Base-by-base conservation (phyloP, 176 grass and related monocot genomes). In the Dactylis glomerata region DNA sequence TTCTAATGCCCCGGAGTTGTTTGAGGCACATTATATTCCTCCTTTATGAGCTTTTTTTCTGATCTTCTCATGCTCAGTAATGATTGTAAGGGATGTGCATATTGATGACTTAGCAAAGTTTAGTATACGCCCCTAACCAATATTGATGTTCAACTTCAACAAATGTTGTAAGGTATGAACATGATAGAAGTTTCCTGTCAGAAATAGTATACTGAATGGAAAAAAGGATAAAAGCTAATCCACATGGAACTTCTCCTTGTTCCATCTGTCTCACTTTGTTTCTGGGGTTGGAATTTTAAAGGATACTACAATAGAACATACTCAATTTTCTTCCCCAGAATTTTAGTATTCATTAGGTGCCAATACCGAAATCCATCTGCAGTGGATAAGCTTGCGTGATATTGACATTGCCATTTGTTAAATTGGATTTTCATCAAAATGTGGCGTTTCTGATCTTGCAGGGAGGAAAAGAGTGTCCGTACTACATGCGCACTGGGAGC, bases 401-500 rank as follows among this genome's bases (percentile, higher is more conserved):
- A 19, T 81, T 54, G 4, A 40, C 20, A 37, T 8, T 44, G 10
- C 7, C 12, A 74, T 81, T 75, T 81, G 23, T 32, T 65, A 80
- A 45, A 44, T 64, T 58, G 28, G 11, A 68, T 77, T 68, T 57
- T 32, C 17, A 32, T 77, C 56, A 5, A 10, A 81, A 79, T 31
- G 22, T 85, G 73, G 19, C 76, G 3, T 31, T 86, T 66, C 74
- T 84, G 24, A 76, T 68, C 15, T 82, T 81, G 73, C 91, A 99
- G 97, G 88, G 93, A 45, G 89, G 79, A 82, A 94, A 84, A 81
- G 93, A 96, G 81, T 99, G 97, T 55, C 91, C 88, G 11, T 96
- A 91, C 77, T 99, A 99, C 83, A 99, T 99, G 97, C 89, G 93
- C 30, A 99, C 83, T 67, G 93, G 91, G 52, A 96, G 89, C 83